Percentiles rank a stretch among this genome's conserved stretches.
Conservation (phyloP, 768 basidiomycete species). For the Auricularia cornea region DNA sequence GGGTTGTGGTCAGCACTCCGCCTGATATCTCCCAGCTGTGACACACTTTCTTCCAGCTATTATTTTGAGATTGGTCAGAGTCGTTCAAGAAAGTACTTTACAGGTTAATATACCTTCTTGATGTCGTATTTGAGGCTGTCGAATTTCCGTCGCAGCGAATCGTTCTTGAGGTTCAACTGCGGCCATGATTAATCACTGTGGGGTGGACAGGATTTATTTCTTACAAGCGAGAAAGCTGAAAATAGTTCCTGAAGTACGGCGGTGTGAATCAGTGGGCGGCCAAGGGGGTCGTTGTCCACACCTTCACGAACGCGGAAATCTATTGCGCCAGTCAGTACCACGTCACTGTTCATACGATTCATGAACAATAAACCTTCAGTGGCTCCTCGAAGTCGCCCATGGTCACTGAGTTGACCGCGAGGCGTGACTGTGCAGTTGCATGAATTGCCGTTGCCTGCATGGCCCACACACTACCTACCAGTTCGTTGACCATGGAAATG, state of each 20-base stretch:
- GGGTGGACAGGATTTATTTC: slow-evolving; percentile 3
- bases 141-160: slow-evolving; percentile 62
- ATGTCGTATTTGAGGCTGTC: slow-evolving; percentile 81
- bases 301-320: slow-evolving; percentile 69
- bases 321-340: not conserved
- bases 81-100: too few relatives aligned
- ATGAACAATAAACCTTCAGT: slow-evolving; percentile 27
- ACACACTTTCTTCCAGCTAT: not conserved
- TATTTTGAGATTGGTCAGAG: too few relatives aligned
- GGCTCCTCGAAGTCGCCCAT: slow-evolving; percentile 74
- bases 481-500: slow-evolving; percentile 69
- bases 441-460: not conserved
- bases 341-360: too few relatives aligned
- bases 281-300: not conserved
- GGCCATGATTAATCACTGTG: not conserved
- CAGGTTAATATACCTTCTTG: slow-evolving; percentile 84
- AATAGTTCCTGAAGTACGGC: slow-evolving; percentile 43
- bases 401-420: slow-evolving; percentile 77
- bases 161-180: slow-evolving; percentile 78
- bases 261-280: not conserved
- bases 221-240: slow-evolving; percentile 76
- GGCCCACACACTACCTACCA: slow-evolving; percentile 39
- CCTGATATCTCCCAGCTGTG: slow-evolving; percentile 3
- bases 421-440: slow-evolving; percentile 51
- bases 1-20: not conserved